Evolutionary conservation across 441 rosid genomes (phyloP).

Genomic region (Sinapis alba): DNA sequence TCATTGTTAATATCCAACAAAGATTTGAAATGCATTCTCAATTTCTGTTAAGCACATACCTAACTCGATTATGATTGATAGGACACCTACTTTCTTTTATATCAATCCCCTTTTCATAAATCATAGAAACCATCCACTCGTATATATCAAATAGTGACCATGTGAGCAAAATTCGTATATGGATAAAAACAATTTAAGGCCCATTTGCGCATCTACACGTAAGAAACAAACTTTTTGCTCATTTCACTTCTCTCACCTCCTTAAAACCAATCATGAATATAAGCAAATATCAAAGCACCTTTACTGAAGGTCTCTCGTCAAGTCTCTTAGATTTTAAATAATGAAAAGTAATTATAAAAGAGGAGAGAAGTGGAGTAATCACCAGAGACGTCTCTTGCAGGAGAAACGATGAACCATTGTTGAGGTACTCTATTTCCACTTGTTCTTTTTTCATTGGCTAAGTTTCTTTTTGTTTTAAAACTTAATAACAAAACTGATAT

Average conservation of each 20-base stretch:
- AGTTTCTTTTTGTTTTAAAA: too few species aligned
- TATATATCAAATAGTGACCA: constrained; percentile 6
- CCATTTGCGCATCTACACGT: background rate
- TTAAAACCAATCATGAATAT: background rate
- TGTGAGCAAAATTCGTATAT: background rate
- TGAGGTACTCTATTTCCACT: too few species aligned
- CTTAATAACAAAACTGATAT: too few species aligned
- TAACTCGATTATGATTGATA: constrained; percentile 29
- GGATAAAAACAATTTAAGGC: background rate
- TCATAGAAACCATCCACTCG: background rate
- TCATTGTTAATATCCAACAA: constrained; percentile 20
- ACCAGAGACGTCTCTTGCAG: too few species aligned
- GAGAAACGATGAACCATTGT: too few species aligned
- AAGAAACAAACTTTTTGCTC: background rate
- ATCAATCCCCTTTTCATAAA: constrained; percentile 2
- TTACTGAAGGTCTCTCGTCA: too few species aligned
- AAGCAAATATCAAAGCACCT: background rate
- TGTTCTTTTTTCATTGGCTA: too few species aligned
- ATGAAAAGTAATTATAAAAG: too few species aligned
- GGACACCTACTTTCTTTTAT: constrained; percentile 15
- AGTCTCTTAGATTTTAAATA: too few species aligned
- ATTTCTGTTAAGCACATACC: constrained; percentile 23
- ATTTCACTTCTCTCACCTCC: background rate
- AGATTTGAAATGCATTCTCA: constrained; percentile 10
- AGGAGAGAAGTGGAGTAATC: too few species aligned